Evolutionary conservation across 2,329 filamentous ascomycete species (phyloP).

Genomic region (Leptographium lundbergii): DNA sequence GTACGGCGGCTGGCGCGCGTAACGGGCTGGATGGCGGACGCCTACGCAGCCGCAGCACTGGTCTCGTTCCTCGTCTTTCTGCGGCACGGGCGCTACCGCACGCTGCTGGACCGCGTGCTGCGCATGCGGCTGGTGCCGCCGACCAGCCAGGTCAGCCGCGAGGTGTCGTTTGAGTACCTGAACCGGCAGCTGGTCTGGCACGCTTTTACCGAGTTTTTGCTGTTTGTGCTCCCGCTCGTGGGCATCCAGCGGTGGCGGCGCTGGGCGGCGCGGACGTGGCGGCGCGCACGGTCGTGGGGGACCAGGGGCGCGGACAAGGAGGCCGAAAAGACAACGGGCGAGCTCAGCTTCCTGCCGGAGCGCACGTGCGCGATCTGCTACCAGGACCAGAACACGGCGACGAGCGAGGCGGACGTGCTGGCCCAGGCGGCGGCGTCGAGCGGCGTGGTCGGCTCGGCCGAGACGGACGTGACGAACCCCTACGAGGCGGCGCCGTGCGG

Average conservation of each 20-base stretch:
- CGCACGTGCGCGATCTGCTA: conserved; percentile 96
- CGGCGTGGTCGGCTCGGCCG: conserved; percentile 74
- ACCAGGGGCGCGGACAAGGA: conserved; percentile 32
- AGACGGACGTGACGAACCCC: conserved; percentile 91
- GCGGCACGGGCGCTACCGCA: conserved; percentile 81
- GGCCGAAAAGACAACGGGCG: conserved; percentile 28
- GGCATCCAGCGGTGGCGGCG: conserved; percentile 87
- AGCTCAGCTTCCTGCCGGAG: conserved; percentile 77
- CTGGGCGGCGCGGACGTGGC: conserved; percentile 80
- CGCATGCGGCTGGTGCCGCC: conserved; percentile 76
- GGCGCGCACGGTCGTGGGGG: conserved; percentile 42
- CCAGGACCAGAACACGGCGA: conserved; percentile 72
- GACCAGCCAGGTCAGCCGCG: conserved; percentile 71
- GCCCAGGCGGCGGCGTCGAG: conserved; percentile 53
- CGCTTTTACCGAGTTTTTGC: conserved; percentile 97
- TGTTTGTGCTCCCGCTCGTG: conserved; percentile 93
- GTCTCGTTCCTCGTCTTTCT: conserved; percentile 83
- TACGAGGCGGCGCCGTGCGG: conserved; percentile 85
- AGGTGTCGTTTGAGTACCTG: conserved; percentile 94
- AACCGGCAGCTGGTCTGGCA: conserved; percentile 98
- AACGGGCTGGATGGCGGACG: conserved; percentile 55
- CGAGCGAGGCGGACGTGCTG: conserved; percentile 64
- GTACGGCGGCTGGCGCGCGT: conserved; percentile 50
- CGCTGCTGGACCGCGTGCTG: conserved; percentile 73
- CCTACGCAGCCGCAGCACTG: conserved; percentile 72